These are phyloP conservation scores for Salvia miltiorrhiza DNA, from an alignment of 257 asterid species.

Conservation along the genomic window DNA sequence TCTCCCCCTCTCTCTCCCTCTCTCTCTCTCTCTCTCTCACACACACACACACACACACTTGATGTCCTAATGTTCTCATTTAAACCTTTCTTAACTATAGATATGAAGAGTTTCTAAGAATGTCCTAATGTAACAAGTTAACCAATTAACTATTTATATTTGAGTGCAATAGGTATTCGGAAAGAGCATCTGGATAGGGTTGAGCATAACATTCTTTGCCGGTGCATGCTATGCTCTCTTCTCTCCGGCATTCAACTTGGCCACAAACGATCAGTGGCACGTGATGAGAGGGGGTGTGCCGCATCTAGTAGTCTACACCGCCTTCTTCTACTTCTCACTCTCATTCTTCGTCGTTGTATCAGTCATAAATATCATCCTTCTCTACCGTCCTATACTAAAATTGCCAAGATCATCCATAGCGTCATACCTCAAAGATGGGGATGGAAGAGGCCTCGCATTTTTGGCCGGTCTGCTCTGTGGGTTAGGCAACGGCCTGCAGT, in stretches of 20 bases:
- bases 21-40: too few species aligned
- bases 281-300: slow-evolving; percentile 33
- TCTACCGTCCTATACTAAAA: slow-evolving; percentile 42
- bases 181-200: slow-evolving; percentile 39
- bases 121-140: too few species aligned
- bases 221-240: slow-evolving; percentile 43
- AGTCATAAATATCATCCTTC: slow-evolving; percentile 28
- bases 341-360: slow-evolving; percentile 37
- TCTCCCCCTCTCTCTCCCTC: too few species aligned
- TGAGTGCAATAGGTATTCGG: slow-evolving; percentile 32
- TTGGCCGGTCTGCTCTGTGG: slow-evolving; percentile 44
- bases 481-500: slow-evolving; percentile 52
- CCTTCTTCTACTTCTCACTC: slow-evolving; percentile 56
- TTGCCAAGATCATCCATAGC: slow-evolving; percentile 44
- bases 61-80: too few species aligned
- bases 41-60: too few species aligned
- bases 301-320: slow-evolving; percentile 38
- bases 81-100: too few species aligned
- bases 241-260: slow-evolving; percentile 55
- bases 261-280: slow-evolving; percentile 50
- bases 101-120: not conserved
- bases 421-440: slow-evolving; percentile 36
- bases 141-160: too few species aligned
- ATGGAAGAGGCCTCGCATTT: slow-evolving; percentile 40
- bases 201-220: slow-evolving; percentile 42